Evolutionary conservation across 148 eudicot species (phyloP), one percentile per base, ranked within the genome.

Genomic region (Tetragonia tetragonoides): DNA sequence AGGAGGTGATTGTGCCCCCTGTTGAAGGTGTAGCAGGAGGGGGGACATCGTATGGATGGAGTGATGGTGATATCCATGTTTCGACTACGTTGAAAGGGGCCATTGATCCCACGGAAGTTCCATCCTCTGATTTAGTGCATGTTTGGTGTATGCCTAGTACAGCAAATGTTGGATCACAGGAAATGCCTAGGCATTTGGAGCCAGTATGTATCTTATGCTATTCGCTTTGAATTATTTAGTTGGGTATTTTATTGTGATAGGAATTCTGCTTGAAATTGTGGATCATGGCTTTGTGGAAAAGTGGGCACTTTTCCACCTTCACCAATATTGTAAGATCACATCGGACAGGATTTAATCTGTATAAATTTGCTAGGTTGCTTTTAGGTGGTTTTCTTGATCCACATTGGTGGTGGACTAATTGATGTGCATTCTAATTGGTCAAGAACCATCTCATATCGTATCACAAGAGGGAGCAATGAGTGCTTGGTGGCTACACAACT

Each of bases 111-210:
- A 61, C 86, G 38, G 89, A 86, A 79, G 86, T 93, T 76, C 90
- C 92, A 57, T 85, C 97, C 40, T 85, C 90, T 62, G 97, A 93
- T 41, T 83, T 95, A 78, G 62, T 95, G 74, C 90, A 93, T 76
- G 95, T 89, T 46, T 95, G 99, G 99, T 95, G 92, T 85, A 88
- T 95, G 97, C 99, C 99, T 12, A 95, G 88, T 83, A 88, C 99
- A 5, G 93, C 92, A 14, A 95, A 91, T 85, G 93, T 93, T 72
- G 95, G 97, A 38, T 84, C 93, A 9, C 97, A 95, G 76, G 97
- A 95, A 49, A 82, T 89, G 86, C 97, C 97, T 21, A 85, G 95
- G 78, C 75, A 81, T 18, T 84, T 91, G 78, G 97, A 95, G 78
- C 89, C 86, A 72, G 99, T 91, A 84, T 75, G 94, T 86, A 21